Evolutionary conservation across 2,329 filamentous ascomycete genomes (phyloP), one percentile per base, ranked within the genome.

Genomic region (Incumbomyces lentus): DNA sequence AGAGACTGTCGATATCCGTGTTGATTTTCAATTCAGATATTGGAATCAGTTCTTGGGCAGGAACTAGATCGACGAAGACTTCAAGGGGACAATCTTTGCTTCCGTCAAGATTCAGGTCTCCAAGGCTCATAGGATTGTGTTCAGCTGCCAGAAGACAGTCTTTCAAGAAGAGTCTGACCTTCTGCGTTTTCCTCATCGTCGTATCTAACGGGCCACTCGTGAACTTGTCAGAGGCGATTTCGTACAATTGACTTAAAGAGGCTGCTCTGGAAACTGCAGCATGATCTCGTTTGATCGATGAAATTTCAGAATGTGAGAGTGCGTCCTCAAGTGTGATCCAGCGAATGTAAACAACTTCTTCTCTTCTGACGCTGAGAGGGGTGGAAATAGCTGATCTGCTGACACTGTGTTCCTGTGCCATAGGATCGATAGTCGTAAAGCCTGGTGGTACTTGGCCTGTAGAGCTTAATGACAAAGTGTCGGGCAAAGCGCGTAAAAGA

Each of bases 101-200:
- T 26, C 40, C 40, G 35, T 12, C 16, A 11, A 44, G 14, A 10
- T 35, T 44, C 2, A 44, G 40, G 35, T 44, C 40, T 16, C 16
- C 17, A 5, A 44, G 31, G 31, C 40, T 44, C 40, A 26, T 35
- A 2, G 40, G 14, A 16, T 44, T 44, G 11, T 44, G 43, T 26
- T 46, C 16, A 40, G 47, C 33, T 41, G 44, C 12, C 29, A 41
- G 8, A 19, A 31, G 13, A 35, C 40, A 36, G 14, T 43, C 14
- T 48, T 53, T 31, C 43, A 51, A 42, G 47, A 49, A 38, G 40
- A 53, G 39, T 18, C 49, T 18, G 31, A 49, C 2, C 45, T 51
- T 38, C 29, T 44, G 6, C 26, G 47, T 12, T 47, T 49, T 30
- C 14, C 46, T 14, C 26, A 6, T 42, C 14, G 8, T 7, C 30